phyloP scores from a whole-genome alignment of 495 filamentous ascomycete genomes.

The Neurospora discreta region DNA sequence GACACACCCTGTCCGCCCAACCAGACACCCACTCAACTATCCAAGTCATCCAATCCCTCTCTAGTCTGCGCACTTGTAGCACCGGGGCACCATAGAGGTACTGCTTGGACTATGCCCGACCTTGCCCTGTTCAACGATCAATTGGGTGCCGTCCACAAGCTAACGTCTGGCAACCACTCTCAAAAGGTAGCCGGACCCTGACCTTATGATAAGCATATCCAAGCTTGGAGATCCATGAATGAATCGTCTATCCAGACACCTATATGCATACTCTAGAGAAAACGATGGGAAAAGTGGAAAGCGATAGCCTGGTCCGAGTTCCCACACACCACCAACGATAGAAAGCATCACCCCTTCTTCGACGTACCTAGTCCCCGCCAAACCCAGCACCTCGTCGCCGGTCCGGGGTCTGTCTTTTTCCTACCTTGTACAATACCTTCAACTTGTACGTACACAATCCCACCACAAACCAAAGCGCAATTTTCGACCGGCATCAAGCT shows the following conservation, averaged over 20 bases:
- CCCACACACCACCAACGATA: neutral
- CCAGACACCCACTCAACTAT: neutral
- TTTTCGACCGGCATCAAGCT: conserved; percentile 11
- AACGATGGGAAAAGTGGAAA: neutral
- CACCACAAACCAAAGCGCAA: conserved; percentile 16
- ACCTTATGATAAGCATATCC: neutral
- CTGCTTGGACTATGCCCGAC: neutral
- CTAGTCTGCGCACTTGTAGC: neutral
- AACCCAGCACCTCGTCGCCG: neutral
- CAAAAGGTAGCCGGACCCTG: neutral
- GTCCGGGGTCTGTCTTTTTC: neutral
- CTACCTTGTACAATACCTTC: neutral
- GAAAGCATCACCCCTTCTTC: neutral
- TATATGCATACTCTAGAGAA: neutral
- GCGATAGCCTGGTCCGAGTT: neutral
- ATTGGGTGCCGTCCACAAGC: neutral
- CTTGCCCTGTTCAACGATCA: neutral
- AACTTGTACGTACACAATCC: neutral
- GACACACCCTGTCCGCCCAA: neutral
- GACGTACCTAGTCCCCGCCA: neutral
- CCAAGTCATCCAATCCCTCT: neutral
- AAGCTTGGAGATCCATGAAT: neutral
- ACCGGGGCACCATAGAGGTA: neutral
- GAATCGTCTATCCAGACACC: neutral
- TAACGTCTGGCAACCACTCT: neutral